These are phyloP conservation scores for Chrysoporthe austroafricana DNA, from an alignment of 2,329 filamentous ascomycete genomes.

Conservation along the genomic window DNA sequence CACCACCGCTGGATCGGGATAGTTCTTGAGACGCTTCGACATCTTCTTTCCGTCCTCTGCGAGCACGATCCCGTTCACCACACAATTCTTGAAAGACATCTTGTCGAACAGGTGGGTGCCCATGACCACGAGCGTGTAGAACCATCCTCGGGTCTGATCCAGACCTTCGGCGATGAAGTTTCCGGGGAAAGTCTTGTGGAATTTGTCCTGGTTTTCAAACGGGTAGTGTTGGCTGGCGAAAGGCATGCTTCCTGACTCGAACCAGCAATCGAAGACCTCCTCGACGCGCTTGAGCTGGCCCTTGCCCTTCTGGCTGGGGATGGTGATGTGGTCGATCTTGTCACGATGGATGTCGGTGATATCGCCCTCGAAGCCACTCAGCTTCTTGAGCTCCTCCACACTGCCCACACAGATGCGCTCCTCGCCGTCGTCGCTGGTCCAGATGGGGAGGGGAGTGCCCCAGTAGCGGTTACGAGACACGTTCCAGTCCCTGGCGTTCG, in stretches of 20 bases:
- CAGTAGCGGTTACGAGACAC: conserved; percentile 93
- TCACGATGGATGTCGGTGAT: conserved; percentile 88
- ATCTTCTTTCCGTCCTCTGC: conserved; percentile 98
- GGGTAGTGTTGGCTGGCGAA: conserved; percentile 91
- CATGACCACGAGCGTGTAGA: conserved; percentile 88
- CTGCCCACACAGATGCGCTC: conserved; percentile 88
- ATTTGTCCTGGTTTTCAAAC: conserved; percentile 83
- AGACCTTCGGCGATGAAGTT: conserved; percentile 88
- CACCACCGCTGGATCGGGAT: conserved; percentile 82
- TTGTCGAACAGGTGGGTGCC: conserved; percentile 85
- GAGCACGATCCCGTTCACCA: conserved; percentile 94
- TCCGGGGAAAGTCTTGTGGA: conserved; percentile 81
- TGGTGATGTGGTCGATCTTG: conserved; percentile 92
- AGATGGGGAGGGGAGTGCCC: conserved; percentile 90
- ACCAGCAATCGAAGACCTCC: conserved; percentile 97
- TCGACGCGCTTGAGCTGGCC: conserved; percentile 79
- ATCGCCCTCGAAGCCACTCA: conserved; percentile 85
- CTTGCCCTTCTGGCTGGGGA: conserved; percentile 86
- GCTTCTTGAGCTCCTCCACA: conserved; percentile 77
- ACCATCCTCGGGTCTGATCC: conserved; percentile 95
- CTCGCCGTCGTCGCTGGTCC: conserved; percentile 87
- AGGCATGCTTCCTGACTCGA: conserved; percentile 94
- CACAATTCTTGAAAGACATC: conserved; percentile 90
- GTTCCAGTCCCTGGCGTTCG: conserved; percentile 92
- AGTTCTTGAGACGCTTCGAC: conserved; percentile 97